Percentiles rank a stretch among this genome's conserved stretches.
phyloP scores from a whole-genome alignment of 768 basidiomycete species.

The Kockovaella imperatae region DNA sequence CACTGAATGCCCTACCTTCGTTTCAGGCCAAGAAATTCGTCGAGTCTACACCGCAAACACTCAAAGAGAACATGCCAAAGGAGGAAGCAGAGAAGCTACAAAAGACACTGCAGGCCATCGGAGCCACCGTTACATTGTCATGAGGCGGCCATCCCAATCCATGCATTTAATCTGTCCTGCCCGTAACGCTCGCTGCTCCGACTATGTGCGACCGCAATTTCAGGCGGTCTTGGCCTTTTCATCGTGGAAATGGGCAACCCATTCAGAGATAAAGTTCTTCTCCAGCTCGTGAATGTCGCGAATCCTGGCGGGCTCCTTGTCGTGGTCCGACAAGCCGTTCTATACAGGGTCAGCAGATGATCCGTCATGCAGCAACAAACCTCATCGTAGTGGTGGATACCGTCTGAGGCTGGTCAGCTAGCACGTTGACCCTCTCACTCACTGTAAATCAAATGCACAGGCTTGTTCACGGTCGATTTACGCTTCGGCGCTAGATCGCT shows the following conservation, averaged over 20 bases:
- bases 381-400: conserved; percentile 44
- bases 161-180: too few relatives aligned
- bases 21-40: conserved; percentile 96
- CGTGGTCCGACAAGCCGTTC: conserved; percentile 59
- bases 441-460: conserved; percentile 84
- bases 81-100: conserved; percentile 97
- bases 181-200: too few relatives aligned
- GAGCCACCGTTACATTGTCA: conserved; percentile 68
- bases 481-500: conserved; percentile 53
- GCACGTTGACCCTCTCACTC: conserved; percentile 31
- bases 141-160: background rate
- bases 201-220: too few relatives aligned
- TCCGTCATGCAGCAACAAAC: conserved; percentile 7
- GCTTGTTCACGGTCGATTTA: conserved; percentile 62
- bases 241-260: conserved; percentile 53
- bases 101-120: conserved; percentile 78
- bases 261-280: conserved; percentile 67
- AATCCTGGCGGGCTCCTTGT: conserved; percentile 68
- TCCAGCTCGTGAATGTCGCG: conserved; percentile 70
- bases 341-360: conserved; percentile 37
- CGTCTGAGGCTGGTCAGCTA: conserved; percentile 22
- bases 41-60: conserved; percentile 79
- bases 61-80: conserved; percentile 92
- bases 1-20: background rate
- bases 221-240: background rate